A percentile compares a stretch with the other conserved stretches of the same genome.
Evolutionary conservation across 2,329 filamentous ascomycete genomes (phyloP).

Genomic region (Penicillium sp.): DNA sequence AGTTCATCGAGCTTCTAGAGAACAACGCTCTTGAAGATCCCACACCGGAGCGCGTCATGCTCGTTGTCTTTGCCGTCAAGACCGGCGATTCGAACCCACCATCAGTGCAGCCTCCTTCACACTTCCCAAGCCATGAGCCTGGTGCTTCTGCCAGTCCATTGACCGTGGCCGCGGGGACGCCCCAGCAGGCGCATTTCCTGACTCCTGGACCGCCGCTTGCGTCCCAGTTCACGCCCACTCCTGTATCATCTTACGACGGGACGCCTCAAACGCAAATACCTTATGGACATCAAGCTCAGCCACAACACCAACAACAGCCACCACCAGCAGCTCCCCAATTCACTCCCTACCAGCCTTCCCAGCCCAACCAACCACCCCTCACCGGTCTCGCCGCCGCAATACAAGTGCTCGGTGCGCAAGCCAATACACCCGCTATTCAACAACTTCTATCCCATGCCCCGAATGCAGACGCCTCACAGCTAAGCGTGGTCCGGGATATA

Average conservation of each 20-base stretch:
- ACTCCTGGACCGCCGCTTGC: no score
- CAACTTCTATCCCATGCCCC: slow-evolving; percentile 62
- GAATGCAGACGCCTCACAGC: slow-evolving; percentile 61
- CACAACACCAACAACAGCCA: slow-evolving; percentile 25
- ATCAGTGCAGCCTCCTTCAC: slow-evolving; percentile 35
- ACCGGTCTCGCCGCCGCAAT: slow-evolving; percentile 51
- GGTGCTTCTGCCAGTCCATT: slow-evolving; percentile 28
- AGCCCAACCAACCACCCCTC: no score
- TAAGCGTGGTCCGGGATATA: slow-evolving; percentile 63
- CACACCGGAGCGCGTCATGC: slow-evolving; percentile 66
- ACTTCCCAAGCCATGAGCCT: slow-evolving; percentile 32
- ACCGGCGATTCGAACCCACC: slow-evolving; percentile 43
- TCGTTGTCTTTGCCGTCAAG: slow-evolving; percentile 77
- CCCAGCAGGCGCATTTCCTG: no score
- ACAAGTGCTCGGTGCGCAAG: slow-evolving; percentile 56
- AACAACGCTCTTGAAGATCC: slow-evolving; percentile 68
- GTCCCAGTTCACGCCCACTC: no score
- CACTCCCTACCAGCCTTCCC: no score
- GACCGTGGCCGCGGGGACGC: slow-evolving; percentile 24
- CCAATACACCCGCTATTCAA: slow-evolving; percentile 56
- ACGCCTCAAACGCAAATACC: no score
- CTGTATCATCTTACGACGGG: no score
- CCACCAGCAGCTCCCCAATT: no score
- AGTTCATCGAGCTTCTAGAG: slow-evolving; percentile 80
- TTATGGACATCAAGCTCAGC: slow-evolving; percentile 12